phyloP scores from a whole-genome alignment of 2,329 filamentous ascomycete species.

The Diaporthe citri region DNA sequence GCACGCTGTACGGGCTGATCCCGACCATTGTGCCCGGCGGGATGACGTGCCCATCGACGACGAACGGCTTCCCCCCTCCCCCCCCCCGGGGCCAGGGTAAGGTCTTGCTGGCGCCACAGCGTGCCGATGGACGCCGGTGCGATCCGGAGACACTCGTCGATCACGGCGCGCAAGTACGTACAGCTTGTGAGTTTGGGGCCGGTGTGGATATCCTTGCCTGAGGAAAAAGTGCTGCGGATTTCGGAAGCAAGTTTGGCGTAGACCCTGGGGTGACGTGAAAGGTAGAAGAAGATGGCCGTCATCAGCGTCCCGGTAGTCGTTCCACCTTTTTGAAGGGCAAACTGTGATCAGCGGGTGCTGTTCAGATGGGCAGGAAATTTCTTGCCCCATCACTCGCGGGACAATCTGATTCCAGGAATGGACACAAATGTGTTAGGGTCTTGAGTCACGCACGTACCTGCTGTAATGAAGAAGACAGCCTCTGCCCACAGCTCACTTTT shows the following conservation, averaged over 20 bases:
- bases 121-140: constrained; percentile 14
- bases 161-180: constrained; percentile 10
- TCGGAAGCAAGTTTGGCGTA: constrained; percentile 6
- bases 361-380: too few relatives aligned
- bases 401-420: too few relatives aligned
- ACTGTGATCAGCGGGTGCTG: too few relatives aligned
- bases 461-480: constrained; percentile 22
- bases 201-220: background rate
- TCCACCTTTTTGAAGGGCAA: too few relatives aligned
- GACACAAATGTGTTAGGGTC: too few relatives aligned
- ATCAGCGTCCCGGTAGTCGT: background rate
- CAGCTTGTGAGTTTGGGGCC: background rate
- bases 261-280: background rate
- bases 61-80: constrained; percentile 9
- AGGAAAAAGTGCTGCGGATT: constrained; percentile 17
- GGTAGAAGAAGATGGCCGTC: constrained; percentile 13
- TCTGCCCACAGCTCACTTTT: constrained; percentile 29
- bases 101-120: constrained; percentile 35
- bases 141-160: constrained; percentile 37
- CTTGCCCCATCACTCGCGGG: too few relatives aligned
- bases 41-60: constrained; percentile 26
- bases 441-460: background rate
- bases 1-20: constrained; percentile 28
- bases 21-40: constrained; percentile 35
- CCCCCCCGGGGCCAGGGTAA: background rate